Evolutionary conservation across 169 alveolate species (phyloP).

Genomic region (Eimeria sp.): DNA sequence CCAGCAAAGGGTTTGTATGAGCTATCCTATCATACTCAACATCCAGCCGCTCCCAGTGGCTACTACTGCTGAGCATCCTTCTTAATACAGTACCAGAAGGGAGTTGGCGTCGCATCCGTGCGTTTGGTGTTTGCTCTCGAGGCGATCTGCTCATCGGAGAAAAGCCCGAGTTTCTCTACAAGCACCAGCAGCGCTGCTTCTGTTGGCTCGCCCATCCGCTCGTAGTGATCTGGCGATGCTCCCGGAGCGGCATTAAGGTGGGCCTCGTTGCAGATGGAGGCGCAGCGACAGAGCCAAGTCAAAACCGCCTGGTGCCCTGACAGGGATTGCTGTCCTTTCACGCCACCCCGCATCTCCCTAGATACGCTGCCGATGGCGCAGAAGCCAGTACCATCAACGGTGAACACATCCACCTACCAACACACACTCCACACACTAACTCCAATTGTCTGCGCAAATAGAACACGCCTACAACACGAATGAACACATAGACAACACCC

Average conservation of each 20-base stretch:
- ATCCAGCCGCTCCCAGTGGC: not conserved
- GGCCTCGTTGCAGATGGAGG: constrained; percentile 88
- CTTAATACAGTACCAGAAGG: constrained; percentile 59
- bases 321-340: constrained; percentile 83
- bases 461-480: not conserved
- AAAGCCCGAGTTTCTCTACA: constrained; percentile 59
- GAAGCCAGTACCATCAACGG: constrained; percentile 89
- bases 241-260: constrained; percentile 81
- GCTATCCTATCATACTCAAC: not conserved
- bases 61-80: not conserved
- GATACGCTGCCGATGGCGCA: constrained; percentile 87
- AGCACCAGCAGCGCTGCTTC: constrained; percentile 90
- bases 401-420: constrained; percentile 79
- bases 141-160: constrained; percentile 85
- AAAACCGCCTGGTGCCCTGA: constrained; percentile 73
- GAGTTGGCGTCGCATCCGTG: constrained; percentile 22
- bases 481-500: not conserved
- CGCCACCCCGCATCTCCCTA: constrained; percentile 72
- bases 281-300: constrained; percentile 86
- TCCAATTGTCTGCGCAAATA: not conserved
- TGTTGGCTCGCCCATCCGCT: constrained; percentile 93
- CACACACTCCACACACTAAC: not conserved
- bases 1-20: too few species aligned
- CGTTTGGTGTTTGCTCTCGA: constrained; percentile 87
- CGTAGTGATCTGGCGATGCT: constrained; percentile 61